Conservation (phyloP, 805 yeast genomes). For the Lipomyces spencermartinsiae region DNA sequence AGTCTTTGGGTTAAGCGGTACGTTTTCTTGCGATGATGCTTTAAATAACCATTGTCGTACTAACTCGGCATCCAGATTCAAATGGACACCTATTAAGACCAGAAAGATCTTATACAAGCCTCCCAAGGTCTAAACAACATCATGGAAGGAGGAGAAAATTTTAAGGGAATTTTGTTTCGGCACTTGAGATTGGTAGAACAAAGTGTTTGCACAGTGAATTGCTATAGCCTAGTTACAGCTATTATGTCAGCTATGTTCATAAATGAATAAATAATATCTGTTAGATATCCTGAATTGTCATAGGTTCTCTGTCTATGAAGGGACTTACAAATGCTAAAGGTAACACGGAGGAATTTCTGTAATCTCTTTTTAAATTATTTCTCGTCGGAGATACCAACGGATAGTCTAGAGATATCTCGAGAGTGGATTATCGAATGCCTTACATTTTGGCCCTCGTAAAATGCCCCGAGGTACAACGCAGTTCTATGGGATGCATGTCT, state of each 20-base stretch:
- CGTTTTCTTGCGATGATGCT: background rate
- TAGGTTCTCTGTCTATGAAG: too few relatives aligned
- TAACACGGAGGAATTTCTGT: too few relatives aligned
- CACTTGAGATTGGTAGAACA: background rate
- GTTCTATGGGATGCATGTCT: too few relatives aligned
- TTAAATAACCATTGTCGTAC: background rate
- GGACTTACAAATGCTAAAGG: too few relatives aligned
- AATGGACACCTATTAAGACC: slow-evolving; percentile 95
- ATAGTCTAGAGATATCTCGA: too few relatives aligned
- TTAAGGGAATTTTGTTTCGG: background rate
- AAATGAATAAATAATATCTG: background rate
- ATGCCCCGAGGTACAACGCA: too few relatives aligned
- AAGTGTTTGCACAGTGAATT: background rate
- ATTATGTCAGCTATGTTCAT: background rate
- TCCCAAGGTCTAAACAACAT: slow-evolving; percentile 60
- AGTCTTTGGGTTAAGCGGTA: slow-evolving; percentile 87
- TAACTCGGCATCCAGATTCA: slow-evolving; percentile 57
- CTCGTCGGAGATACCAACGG: too few relatives aligned
- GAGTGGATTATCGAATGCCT: too few relatives aligned
- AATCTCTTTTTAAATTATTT: too few relatives aligned
- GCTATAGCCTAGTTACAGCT: background rate
- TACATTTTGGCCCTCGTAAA: too few relatives aligned
- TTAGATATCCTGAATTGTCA: background rate
- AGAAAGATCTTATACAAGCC: slow-evolving; percentile 93
- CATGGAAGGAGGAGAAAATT: background rate